Conservation (phyloP, 1,284 basidiomycete species). For the Leccinum pachyderme region DNA sequence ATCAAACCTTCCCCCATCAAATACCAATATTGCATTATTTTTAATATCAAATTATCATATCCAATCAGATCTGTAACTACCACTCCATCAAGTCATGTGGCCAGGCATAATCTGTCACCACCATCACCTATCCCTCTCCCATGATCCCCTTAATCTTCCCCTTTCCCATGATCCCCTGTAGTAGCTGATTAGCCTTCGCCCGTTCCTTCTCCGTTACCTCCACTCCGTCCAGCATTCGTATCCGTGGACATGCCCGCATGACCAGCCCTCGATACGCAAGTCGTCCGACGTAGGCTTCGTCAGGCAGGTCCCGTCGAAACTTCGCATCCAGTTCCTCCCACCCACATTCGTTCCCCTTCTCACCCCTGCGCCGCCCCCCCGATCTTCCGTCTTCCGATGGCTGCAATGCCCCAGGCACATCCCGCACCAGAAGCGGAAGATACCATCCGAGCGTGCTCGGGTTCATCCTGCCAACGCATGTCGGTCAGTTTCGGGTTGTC, state of each 20-base stretch:
- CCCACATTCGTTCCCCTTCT: conserved; percentile 32
- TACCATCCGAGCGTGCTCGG: conserved; percentile 95
- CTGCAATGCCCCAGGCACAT: conserved; percentile 64
- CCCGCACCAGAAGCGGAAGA: conserved; percentile 76
- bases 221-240: conserved; percentile 81
- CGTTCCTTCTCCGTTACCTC: conserved; percentile 77
- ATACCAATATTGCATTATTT: conserved; percentile 12
- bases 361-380: conserved; percentile 33
- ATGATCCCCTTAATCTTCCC: conserved; percentile 32
- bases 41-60: conserved; percentile 10
- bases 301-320: conserved; percentile 86
- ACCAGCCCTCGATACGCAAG: conserved; percentile 85
- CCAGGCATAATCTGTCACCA: conserved; percentile 34
- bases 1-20: background rate
- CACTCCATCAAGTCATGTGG: conserved; percentile 26
- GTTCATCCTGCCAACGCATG: conserved; percentile 71
- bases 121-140: conserved; percentile 11
- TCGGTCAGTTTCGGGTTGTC: conserved; percentile 30
- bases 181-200: conserved; percentile 70
- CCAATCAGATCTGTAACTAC: conserved; percentile 14
- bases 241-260: conserved; percentile 66
- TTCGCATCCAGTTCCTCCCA: conserved; percentile 81
- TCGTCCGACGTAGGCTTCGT: conserved; percentile 81
- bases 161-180: conserved; percentile 55
- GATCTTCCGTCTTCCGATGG: conserved; percentile 46